phyloP scores from a whole-genome alignment of 768 basidiomycete genomes.

The Lactarius tabidus region DNA sequence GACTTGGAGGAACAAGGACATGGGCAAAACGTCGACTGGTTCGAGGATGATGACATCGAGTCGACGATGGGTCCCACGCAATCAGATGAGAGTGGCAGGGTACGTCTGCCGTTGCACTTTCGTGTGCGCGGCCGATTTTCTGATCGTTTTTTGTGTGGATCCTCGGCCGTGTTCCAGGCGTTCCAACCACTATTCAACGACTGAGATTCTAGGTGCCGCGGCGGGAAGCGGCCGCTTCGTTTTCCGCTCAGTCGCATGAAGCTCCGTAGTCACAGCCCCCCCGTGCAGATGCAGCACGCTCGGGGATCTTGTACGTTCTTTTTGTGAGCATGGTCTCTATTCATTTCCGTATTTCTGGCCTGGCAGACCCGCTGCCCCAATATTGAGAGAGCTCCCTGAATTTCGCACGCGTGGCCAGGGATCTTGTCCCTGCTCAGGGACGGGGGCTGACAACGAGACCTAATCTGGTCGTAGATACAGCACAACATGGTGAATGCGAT shows the following conservation, averaged over 20 bases:
- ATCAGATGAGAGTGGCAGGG: slow-evolving; percentile 22
- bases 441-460: background rate
- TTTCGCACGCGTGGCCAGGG: slow-evolving; percentile 1
- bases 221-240: background rate
- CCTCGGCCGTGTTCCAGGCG: slow-evolving; percentile 5
- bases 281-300: background rate
- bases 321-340: background rate
- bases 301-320: slow-evolving; percentile 17
- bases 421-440: background rate
- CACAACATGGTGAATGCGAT: background rate
- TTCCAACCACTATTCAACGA: slow-evolving; percentile 26
- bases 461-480: background rate
- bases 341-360: slow-evolving; percentile 6
- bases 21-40: background rate
- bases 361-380: background rate
- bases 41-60: slow-evolving; percentile 23
- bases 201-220: background rate
- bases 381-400: background rate
- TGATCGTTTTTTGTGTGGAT: slow-evolving; percentile 4
- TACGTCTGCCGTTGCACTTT: slow-evolving; percentile 1
- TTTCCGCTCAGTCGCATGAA: background rate
- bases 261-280: background rate
- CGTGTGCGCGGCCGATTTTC: background rate
- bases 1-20: slow-evolving; percentile 8
- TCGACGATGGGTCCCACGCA: slow-evolving; percentile 25